Base-by-base conservation (phyloP, 768 basidiomycete species). In the Suillus fuscotomentosus region DNA sequence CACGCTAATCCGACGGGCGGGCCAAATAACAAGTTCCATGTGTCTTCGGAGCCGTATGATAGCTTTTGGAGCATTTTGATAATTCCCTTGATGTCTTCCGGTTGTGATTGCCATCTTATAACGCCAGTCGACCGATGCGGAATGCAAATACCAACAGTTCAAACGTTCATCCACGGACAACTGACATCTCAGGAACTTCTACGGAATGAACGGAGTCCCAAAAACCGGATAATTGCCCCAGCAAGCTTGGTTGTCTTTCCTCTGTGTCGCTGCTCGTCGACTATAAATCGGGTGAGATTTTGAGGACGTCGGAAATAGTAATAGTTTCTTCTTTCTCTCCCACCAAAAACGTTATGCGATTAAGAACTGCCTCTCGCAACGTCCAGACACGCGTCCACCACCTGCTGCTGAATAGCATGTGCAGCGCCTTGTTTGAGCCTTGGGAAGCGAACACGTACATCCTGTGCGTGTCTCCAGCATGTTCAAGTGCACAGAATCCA, bases 361-460 rank as follows among this genome's bases (percentile, higher is more conserved):
- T 61, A 20, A 61, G 45, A 20, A 61, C 60, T 31, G 60, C 60
- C 45, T 61, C 60, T 61, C 51, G 60, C n/a, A 61, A 61, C 47
- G 60, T 61, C 60, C 60, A 61, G n/a, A 27, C 60, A 50, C 60
- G 60, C 31, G 60, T 61, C 60, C 60, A 61, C 60, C 60, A 61
- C 60, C 60, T 51, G 50, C 47, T 51, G 45, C 60, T 50, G 47
- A 61, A 61, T 9, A 61, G 60, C 31, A 22, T 51, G 20, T 48
- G 60, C 60, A 61, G 13, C 6, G 34, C 31, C 45, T 50, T 6
- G 47, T 51, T 50, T 27, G 60, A 61, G 60, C 60, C 60, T 38
- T 61, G 60, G 47, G 47, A 61, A 15, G 47, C 60, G 11, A 61
- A 61, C 60, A 61, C 38, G 60, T 61, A 61, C 60, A 61, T 61